Conservation (phyloP, 495 filamentous ascomycete species). For the Penicillium coffeae region DNA sequence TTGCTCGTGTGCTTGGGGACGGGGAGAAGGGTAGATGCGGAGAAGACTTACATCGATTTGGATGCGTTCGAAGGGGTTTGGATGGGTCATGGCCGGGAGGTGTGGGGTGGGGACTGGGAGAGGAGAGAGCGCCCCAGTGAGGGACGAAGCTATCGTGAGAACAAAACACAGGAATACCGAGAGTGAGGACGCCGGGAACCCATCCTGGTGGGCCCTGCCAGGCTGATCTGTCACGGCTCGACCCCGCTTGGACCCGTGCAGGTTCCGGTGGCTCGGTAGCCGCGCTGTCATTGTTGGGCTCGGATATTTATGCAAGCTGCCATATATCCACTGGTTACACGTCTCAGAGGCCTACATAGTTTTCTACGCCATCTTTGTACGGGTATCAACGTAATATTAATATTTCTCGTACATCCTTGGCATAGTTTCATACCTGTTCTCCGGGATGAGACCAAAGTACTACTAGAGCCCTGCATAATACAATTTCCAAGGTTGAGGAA, state of each 20-base stretch:
- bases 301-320: not conserved
- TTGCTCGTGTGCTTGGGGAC: not conserved
- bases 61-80: slow-evolving; percentile 34
- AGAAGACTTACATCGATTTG: slow-evolving; percentile 35
- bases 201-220: not conserved
- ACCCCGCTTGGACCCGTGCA: slow-evolving; percentile 1
- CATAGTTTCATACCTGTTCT: too few relatives aligned
- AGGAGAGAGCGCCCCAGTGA: not conserved
- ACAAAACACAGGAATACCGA: slow-evolving; percentile 11
- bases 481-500: too few relatives aligned
- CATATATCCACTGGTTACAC: too few relatives aligned
- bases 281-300: not conserved
- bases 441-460: too few relatives aligned
- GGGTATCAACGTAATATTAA: too few relatives aligned
- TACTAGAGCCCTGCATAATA: too few relatives aligned
- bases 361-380: too few relatives aligned
- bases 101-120: not conserved
- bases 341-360: too few relatives aligned
- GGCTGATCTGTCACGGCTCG: slow-evolving; percentile 1
- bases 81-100: slow-evolving; percentile 26
- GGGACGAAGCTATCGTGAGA: slow-evolving; percentile 16
- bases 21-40: not conserved
- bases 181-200: slow-evolving; percentile 16
- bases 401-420: too few relatives aligned
- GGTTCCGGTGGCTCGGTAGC: not conserved